phyloP scores from a whole-genome alignment of 768 basidiomycete species.

The Suillus paluster region DNA sequence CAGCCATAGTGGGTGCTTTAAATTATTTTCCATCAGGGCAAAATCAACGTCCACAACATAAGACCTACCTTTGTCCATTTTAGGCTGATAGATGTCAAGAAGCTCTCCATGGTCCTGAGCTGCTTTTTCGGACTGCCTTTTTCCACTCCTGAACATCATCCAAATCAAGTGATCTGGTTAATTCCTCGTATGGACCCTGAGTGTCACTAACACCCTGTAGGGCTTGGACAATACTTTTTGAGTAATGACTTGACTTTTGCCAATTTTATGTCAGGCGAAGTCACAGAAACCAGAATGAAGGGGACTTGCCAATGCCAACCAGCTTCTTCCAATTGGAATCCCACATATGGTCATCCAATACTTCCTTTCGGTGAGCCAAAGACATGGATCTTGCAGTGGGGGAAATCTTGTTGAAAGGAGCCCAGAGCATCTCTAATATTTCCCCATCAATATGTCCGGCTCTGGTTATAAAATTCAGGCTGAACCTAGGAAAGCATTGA shows the following conservation, averaged over 20 bases:
- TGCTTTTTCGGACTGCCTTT: neutral
- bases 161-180: neutral
- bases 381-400: conserved; percentile 26
- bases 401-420: conserved; percentile 16
- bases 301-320: conserved; percentile 21
- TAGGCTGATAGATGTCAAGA: conserved; percentile 1
- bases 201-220: conserved; percentile 5
- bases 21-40: too few relatives aligned
- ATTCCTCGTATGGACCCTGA: conserved; percentile 1
- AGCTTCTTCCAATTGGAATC: conserved; percentile 40
- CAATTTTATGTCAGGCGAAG: too few relatives aligned
- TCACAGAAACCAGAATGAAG: too few relatives aligned
- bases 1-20: conserved; percentile 8
- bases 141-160: neutral
- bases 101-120: neutral
- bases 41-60: neutral
- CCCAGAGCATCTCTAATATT: conserved; percentile 32
- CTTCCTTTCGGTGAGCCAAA: conserved; percentile 26
- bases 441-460: conserved; percentile 34
- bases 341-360: conserved; percentile 20
- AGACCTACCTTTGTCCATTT: conserved; percentile 9
- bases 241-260: neutral
- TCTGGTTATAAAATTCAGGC: conserved; percentile 31
- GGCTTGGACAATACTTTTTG: neutral
- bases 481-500: conserved; percentile 28